Evolutionary conservation across 768 basidiomycete species (phyloP).

Genomic region (Cystobasidium tubakii): DNA sequence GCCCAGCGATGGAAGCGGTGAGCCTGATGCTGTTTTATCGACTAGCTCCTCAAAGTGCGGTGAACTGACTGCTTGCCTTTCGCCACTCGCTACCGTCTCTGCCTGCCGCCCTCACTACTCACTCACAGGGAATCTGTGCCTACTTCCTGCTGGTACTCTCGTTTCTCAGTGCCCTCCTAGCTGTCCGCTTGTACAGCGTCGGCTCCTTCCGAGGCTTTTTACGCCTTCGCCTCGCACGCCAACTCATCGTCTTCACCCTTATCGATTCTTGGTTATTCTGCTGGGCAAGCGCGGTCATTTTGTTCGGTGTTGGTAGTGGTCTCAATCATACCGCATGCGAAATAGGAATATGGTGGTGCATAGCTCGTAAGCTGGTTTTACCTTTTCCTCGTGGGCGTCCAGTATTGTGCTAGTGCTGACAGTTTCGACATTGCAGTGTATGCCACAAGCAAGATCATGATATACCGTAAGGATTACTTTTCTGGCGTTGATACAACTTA

Average conservation of each 20-base stretch:
- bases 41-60: too few relatives aligned
- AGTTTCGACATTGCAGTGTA: constrained; percentile 31
- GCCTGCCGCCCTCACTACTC: not conserved
- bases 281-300: constrained; percentile 37
- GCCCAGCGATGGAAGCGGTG: too few relatives aligned
- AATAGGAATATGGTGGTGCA: constrained; percentile 41
- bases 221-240: constrained; percentile 29
- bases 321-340: constrained; percentile 21
- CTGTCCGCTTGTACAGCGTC: constrained; percentile 5
- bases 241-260: constrained; percentile 35
- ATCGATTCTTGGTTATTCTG: constrained; percentile 38
- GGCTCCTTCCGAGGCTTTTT: constrained; percentile 18
- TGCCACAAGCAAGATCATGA: constrained; percentile 37
- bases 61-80: too few relatives aligned
- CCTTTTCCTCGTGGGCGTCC: not conserved
- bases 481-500: too few relatives aligned
- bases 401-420: too few relatives aligned
- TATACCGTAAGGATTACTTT: constrained; percentile 34
- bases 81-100: too few relatives aligned
- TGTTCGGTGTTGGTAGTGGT: constrained; percentile 40
- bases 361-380: not conserved
- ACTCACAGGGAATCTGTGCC: constrained; percentile 18
- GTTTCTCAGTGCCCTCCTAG: constrained; percentile 27
- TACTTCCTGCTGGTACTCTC: constrained; percentile 36
- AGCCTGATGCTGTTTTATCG: not conserved